Evolutionary conservation across 225 moss, liverwort and hornwort species (phyloP).

Genomic region (Straminergon stramineum): DNA sequence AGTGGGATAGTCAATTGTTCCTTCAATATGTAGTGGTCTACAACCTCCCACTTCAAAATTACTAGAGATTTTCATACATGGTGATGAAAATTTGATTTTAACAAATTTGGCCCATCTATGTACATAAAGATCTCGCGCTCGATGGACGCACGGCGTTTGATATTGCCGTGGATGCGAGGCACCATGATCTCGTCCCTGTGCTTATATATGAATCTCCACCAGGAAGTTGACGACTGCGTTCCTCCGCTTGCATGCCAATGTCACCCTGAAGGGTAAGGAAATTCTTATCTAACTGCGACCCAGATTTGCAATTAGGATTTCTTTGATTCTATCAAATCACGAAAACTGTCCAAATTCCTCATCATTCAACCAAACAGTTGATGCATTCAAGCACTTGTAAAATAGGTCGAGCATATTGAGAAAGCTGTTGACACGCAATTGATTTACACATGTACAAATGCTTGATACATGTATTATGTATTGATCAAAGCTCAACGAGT

Average conservation of each 20-base stretch:
- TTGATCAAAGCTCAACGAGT: not conserved
- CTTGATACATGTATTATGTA: not conserved
- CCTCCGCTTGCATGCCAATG: not conserved
- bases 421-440: not conserved
- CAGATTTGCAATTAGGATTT: not conserved
- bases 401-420: not conserved
- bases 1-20: not conserved
- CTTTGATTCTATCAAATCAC: not conserved
- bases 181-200: constrained; percentile 3
- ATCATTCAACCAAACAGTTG: not conserved
- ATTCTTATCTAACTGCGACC: not conserved
- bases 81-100: not conserved
- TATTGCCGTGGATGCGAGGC: constrained; percentile 2
- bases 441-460: not conserved
- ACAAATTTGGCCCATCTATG: not conserved
- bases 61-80: not conserved
- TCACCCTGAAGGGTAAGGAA: not conserved
- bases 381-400: not conserved
- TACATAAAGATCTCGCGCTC: not conserved
- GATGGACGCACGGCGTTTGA: constrained; percentile 27
- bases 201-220: not conserved
- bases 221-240: not conserved
- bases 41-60: not conserved
- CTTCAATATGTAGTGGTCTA: not conserved
- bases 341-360: not conserved